Evolutionary conservation across 306 rosid genomes (phyloP).

Genomic region (Cicer bijugum): DNA sequence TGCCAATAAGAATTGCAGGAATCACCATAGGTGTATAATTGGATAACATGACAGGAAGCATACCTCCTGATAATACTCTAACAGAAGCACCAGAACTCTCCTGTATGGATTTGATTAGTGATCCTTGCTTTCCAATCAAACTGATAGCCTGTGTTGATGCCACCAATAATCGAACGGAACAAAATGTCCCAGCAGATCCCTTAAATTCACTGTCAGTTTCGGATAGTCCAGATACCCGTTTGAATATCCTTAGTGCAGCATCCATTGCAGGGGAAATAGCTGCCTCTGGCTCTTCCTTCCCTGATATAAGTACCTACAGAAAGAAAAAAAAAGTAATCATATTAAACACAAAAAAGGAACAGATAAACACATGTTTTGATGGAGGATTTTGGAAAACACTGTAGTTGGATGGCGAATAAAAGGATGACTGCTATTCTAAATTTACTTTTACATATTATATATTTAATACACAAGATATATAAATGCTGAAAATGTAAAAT

Average conservation of each 20-base stretch:
- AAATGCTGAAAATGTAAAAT: not conserved
- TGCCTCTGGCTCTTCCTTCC: constrained; percentile 79
- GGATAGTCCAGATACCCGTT: constrained; percentile 74
- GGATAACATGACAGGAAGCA: constrained; percentile 38
- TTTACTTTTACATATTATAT: not conserved
- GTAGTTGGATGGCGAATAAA: too few species aligned
- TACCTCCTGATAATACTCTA: constrained; percentile 85
- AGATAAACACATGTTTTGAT: not conserved
- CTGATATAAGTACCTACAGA: constrained; percentile 75
- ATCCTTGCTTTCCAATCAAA: constrained; percentile 92
- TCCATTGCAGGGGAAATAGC: constrained; percentile 87
- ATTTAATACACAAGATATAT: not conserved
- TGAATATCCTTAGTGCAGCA: constrained; percentile 78
- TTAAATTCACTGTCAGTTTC: constrained; percentile 65
- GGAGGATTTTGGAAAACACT: not conserved
- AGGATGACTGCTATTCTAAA: not conserved
- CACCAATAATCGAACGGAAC: constrained; percentile 75
- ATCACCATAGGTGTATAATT: constrained; percentile 3
- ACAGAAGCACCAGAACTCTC: constrained; percentile 72
- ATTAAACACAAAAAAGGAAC: constrained; percentile 36
- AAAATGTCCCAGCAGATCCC: constrained; percentile 58
- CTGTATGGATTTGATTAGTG: constrained; percentile 79
- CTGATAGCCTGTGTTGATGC: constrained; percentile 91
- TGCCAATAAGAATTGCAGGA: constrained; percentile 3
- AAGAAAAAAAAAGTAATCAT: not conserved